Conservation (phyloP, 2,329 filamentous ascomycete species). For the Plectosphaerella cucumerina region DNA sequence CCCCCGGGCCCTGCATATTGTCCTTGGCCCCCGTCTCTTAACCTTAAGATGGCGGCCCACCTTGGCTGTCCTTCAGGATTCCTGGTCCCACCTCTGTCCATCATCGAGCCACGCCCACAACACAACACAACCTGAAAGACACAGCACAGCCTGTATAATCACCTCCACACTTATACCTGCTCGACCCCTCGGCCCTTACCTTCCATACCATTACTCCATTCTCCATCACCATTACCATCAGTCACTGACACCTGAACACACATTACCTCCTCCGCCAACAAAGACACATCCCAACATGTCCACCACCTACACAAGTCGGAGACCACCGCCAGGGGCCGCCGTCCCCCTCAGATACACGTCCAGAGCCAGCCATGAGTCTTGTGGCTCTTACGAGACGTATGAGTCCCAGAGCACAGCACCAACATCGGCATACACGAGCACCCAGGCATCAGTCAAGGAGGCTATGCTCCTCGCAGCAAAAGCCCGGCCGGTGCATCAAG, state of each 20-base stretch:
- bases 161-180: conserved; percentile 3
- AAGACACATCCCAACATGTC: conserved; percentile 22
- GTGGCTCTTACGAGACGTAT: conserved; percentile 36
- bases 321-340: conserved; percentile 28
- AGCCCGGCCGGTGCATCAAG: conserved; percentile 13
- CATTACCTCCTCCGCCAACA: background rate
- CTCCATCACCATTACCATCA: no score
- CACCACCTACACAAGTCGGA: conserved; percentile 29
- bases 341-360: conserved; percentile 20
- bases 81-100: background rate
- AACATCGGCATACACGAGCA: conserved; percentile 39
- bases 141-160: background rate
- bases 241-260: no score
- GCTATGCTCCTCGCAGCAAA: conserved; percentile 8
- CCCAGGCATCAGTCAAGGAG: conserved; percentile 31
- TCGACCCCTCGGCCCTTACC: background rate
- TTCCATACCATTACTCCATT: background rate
- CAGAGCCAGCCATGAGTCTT: conserved; percentile 37
- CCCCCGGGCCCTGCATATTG: no score
- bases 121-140: background rate
- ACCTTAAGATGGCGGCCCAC: background rate
- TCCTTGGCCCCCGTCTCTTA: background rate
- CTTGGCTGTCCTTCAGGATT: background rate
- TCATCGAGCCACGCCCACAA: background rate
- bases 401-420: conserved; percentile 43